Conservation (phyloP, 768 basidiomycete species). For the Rubroboletus pulcherrimus region DNA sequence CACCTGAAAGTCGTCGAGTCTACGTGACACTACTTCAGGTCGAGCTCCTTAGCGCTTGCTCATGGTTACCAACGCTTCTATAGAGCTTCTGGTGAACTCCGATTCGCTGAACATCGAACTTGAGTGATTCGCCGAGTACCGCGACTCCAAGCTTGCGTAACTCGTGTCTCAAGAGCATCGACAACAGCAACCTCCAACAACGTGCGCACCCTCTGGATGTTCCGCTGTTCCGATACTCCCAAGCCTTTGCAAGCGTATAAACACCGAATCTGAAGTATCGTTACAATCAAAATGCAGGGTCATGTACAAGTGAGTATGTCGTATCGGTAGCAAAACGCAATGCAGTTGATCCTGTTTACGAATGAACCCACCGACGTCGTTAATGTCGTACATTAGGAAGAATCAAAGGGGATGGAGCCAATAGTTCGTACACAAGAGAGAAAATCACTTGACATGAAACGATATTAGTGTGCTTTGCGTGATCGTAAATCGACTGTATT, state of each 20-base stretch:
- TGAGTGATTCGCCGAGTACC: constrained; percentile 5
- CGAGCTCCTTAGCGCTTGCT: not conserved
- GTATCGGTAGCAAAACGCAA: constrained; percentile 6
- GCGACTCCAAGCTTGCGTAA: not conserved
- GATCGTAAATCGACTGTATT: constrained; percentile 9
- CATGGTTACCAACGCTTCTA: not conserved
- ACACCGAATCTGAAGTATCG: not conserved
- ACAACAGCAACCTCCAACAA: not conserved
- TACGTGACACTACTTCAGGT: not conserved
- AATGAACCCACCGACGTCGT: constrained; percentile 14
- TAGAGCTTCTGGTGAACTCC: not conserved
- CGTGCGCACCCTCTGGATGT: not conserved
- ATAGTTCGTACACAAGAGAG: constrained; percentile 17
- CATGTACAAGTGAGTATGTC: constrained; percentile 24
- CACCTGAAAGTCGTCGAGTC: not conserved
- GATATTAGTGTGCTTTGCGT: constrained; percentile 5
- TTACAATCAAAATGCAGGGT: constrained; percentile 24
- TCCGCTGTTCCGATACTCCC: constrained; percentile 11
- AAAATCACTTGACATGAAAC: constrained; percentile 10
- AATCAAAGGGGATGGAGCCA: not conserved
- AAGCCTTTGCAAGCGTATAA: not conserved
- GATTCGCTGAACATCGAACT: not conserved
- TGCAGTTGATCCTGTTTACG: constrained; percentile 9
- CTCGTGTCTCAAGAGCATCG: not conserved
- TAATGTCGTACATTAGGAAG: constrained; percentile 15